Base-by-base conservation (phyloP, 352 stramenopile species). In the Elongisporangium prolatum region DNA sequence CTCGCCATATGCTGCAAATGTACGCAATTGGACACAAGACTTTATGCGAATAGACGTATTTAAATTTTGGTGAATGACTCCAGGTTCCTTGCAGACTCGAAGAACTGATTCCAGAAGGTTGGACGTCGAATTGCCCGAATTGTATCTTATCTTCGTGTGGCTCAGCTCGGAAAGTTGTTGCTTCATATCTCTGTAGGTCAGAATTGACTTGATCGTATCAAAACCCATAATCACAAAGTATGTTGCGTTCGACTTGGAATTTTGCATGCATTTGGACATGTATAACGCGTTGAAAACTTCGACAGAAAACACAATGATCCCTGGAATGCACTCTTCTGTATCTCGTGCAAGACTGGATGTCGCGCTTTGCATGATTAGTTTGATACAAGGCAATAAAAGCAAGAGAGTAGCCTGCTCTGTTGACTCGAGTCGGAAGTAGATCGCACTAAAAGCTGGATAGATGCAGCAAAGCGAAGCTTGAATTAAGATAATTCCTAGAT, bases 251-350 rank as follows among this genome's bases (percentile, higher is more conserved):
- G 64, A 74, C 0, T 54, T 55, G 2, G 69, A 24, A 22, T 52
- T 69, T 57, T 74, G 67, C 71, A 76, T 72, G 47, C 63, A 75
- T 18, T 63, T 70, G 0, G 60, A 58, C 6, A 70, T 57, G 21
- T 72, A 75, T 1, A 79, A 56, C 2, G 68, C 66, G 34, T 68
- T 70, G 52, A 70, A 72, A 0, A 71, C 16, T 11, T 69, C 69
- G 6, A 72, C 55, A 1, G 59, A 64, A 24, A 79, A 71, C 1
- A 76, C 56, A 13, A 67, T 55, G 0, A 56, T 52, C 21, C 44
- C 50, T 0, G 61, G 61, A 11, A 73, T 50, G n/a, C 52, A 63
- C 20, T 79, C 71, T 40, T 65, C 17, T 8, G 67, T 48, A 48
- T 75, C n/a, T 53, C 0, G 52, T 44, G 0, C 25, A 54, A 11